phyloP scores from a whole-genome alignment of 352 stramenopile species.

The Phytophthora podocarpi region DNA sequence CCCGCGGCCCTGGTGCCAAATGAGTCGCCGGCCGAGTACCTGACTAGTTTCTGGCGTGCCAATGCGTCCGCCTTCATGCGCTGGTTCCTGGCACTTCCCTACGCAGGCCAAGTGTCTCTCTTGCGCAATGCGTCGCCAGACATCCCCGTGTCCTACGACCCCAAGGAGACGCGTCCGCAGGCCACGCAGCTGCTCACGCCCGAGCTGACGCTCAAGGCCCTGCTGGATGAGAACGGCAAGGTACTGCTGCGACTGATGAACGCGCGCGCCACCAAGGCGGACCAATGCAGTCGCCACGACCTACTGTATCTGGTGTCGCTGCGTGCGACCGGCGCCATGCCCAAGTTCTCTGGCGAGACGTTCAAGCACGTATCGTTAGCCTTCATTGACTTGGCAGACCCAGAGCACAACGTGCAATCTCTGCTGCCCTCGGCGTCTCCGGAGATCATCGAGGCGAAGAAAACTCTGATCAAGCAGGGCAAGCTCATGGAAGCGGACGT shows the following conservation, averaged over 20 bases:
- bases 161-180: constrained; percentile 43
- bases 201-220: constrained; percentile 71
- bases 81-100: constrained; percentile 82
- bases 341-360: constrained; percentile 84
- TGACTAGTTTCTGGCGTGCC: constrained; percentile 75
- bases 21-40: constrained; percentile 53
- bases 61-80: constrained; percentile 84
- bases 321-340: constrained; percentile 69
- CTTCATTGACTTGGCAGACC: constrained; percentile 77
- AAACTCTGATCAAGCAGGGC: constrained; percentile 67
- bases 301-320: constrained; percentile 72
- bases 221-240: constrained; percentile 85
- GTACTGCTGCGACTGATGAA: constrained; percentile 78
- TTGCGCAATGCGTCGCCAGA: constrained; percentile 83
- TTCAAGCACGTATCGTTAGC: constrained; percentile 78
- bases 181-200: constrained; percentile 75
- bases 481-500: constrained; percentile 85
- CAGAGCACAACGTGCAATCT: constrained; percentile 80
- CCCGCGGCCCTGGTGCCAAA: constrained; percentile 2
- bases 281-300: constrained; percentile 81
- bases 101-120: constrained; percentile 75
- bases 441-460: constrained; percentile 62
- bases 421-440: constrained; percentile 69
- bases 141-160: constrained; percentile 68
- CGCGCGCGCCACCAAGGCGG: constrained; percentile 61